These are phyloP conservation scores for Syzygium aqueum DNA, from an alignment of 345 rosid genomes.

Conservation along the genomic window DNA sequence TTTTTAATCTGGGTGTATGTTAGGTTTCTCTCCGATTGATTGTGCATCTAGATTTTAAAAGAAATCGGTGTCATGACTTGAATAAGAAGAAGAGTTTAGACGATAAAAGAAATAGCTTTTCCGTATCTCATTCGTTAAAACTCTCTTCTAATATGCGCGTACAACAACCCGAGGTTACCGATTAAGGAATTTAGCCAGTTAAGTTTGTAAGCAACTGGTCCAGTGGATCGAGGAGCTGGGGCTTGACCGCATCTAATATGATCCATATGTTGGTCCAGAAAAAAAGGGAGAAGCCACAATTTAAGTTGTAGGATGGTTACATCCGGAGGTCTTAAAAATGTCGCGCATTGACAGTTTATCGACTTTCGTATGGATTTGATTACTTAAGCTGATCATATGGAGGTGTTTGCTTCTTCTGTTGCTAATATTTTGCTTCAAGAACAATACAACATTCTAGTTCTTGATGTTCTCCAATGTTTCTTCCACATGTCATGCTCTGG, in stretches of 20 bases:
- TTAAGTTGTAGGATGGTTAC: background rate
- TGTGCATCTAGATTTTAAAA: background rate
- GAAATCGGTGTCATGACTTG: background rate
- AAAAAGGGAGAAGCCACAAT: background rate
- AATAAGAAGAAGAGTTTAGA: background rate
- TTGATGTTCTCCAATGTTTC: background rate
- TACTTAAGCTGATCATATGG: background rate
- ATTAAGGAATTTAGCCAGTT: background rate
- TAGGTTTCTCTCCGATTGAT: background rate
- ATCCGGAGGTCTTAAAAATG: background rate
- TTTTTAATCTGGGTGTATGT: background rate
- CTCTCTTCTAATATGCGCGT: background rate
- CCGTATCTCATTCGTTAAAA: background rate
- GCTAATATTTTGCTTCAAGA: background rate
- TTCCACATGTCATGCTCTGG: background rate
- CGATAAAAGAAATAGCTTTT: background rate
- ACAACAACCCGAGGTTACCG: background rate
- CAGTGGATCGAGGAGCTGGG: background rate
- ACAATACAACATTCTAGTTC: background rate
- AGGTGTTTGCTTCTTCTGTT: background rate
- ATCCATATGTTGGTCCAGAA: background rate
- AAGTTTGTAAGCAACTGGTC: background rate
- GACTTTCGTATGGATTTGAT: background rate
- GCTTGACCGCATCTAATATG: background rate
- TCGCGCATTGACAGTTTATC: background rate